Base-by-base conservation (phyloP, 805 yeast genomes). In the Kuraishia cidri region DNA sequence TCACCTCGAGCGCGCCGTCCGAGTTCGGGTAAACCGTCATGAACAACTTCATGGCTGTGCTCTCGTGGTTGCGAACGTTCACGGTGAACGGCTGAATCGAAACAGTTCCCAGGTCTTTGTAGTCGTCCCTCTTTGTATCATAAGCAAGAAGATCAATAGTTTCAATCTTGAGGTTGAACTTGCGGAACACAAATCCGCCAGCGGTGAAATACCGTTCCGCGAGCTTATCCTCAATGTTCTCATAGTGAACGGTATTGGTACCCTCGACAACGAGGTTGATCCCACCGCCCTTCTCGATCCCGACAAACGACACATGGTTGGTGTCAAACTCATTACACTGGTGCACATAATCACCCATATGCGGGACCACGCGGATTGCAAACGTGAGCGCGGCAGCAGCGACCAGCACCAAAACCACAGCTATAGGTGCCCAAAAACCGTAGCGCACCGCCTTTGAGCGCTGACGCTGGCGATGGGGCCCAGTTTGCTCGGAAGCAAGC, bases 21-120 rank as follows among this genome's bases (percentile, higher is more conserved):
- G 59, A 36, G 26, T 58, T 45, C 6, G 69, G 69, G 32, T 45
- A 47, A 2, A 60, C 37, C 1, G 52, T 49, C 12, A 60, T 37
- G 20, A 45, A 33, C 28, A 60, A 30, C 16, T 49, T 47, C 23
- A 64, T 24, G 0, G 38, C 39, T 2, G 60, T 54, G 3, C 32
- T 30, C 4, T 37, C 31, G 2, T 45, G 41, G 32, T 61, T 49
- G 4, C 37, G 46, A n/a, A 58, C 54, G 9, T 42, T 41, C 6
- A 62, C 56, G 10, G 37, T 32, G 34, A 64, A 58, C 11, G 58
- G 56, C 2, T 61, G 47, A 1, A 62, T 45, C 12, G 46, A 40
- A 5, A 56, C 54, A 1, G 36, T 37, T 1, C 69, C 69, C 26
- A 64, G 35, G 13, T 12, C 17, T 16, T 29, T 38, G 14, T 36